Evolutionary conservation across 352 stramenopile species (phyloP), one percentile per base, ranked within the genome.

Genomic region (Poterioochromonas sp.): DNA sequence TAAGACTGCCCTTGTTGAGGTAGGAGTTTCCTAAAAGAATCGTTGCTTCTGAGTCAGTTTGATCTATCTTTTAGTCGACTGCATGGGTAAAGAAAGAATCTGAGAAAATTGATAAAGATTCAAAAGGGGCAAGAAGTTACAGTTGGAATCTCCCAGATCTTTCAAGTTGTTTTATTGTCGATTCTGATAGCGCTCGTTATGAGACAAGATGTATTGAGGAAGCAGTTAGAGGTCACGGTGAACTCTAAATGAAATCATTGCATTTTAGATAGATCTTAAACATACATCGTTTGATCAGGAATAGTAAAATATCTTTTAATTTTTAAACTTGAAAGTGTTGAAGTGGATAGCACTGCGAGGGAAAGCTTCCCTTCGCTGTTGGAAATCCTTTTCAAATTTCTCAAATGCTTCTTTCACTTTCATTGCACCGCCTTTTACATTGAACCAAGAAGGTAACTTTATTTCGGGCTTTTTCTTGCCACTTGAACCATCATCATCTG

Each of bases 1-100:
- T 3, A 78, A 43, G 26, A 68, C 49, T 22, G 47, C 47, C 8
- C 39, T 78, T 26, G 71, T 78, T n/a, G 71, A 78, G 47, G 71
- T 78, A 65, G 0, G 65, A 37, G 11, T 29, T 29, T 71, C 41
- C 32, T 5, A 11, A 20, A 22, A 41, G 12, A 29, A 8, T 47
- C 32, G 1, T 44, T 47, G 15, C 1, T 43, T 8, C 12, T 44
- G 47, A 58, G 2, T 71, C 2, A 29, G 18, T 47, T 44, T 44
- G 11, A 44, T 71, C 26, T 3, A 35, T 71, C 39, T 3, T 5
- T 34, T 34, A 78, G 71, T 63, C 71, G 8, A 78, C 71, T 8
- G 53, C 71, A n/a, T 78, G 71, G 71, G 43, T 78, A 44, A 41
- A 51, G 12, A 37, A 68, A 37, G 71, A 78, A 69, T 78, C 71